Conservation (phyloP, 192 early-diverging fungal genomes). For the Diversispora eburnea region DNA sequence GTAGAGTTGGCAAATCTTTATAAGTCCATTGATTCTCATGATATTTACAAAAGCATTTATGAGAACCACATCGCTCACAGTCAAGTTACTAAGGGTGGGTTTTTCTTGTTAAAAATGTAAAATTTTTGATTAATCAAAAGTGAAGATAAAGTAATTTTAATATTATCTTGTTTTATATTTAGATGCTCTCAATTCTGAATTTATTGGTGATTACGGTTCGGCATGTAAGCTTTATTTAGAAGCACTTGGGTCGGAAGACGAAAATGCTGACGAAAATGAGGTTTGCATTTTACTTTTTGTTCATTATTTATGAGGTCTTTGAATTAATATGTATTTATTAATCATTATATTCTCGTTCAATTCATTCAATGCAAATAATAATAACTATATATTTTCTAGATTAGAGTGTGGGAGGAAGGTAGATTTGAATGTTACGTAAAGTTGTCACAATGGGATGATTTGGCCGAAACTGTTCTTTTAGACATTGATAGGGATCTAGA, state of each 20-base stretch:
- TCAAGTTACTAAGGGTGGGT: slow-evolving; percentile 40
- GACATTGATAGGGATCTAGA: slow-evolving; percentile 49
- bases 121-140: neutral
- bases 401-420: slow-evolving; percentile 43
- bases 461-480: slow-evolving; percentile 48
- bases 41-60: slow-evolving; percentile 64
- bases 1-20: slow-evolving; percentile 59
- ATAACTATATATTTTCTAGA: neutral
- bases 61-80: slow-evolving; percentile 52
- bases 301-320: too few species aligned
- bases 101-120: neutral
- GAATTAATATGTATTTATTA: neutral
- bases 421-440: slow-evolving; percentile 59
- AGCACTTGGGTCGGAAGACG: slow-evolving; percentile 32
- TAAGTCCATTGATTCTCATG: slow-evolving; percentile 58
- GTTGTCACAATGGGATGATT: slow-evolving; percentile 60
- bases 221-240: slow-evolving; percentile 47
- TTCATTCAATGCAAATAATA: too few species aligned
- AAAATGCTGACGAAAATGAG: slow-evolving; percentile 41
- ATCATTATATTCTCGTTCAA: neutral
- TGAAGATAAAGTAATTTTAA: neutral
- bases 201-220: slow-evolving; percentile 51
- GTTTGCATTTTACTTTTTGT: slow-evolving; percentile 26
- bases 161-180: neutral
- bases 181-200: slow-evolving; percentile 60